phyloP scores from a whole-genome alignment of 2,329 filamentous ascomycete genomes.

The Tolypocladium pustulatum region DNA sequence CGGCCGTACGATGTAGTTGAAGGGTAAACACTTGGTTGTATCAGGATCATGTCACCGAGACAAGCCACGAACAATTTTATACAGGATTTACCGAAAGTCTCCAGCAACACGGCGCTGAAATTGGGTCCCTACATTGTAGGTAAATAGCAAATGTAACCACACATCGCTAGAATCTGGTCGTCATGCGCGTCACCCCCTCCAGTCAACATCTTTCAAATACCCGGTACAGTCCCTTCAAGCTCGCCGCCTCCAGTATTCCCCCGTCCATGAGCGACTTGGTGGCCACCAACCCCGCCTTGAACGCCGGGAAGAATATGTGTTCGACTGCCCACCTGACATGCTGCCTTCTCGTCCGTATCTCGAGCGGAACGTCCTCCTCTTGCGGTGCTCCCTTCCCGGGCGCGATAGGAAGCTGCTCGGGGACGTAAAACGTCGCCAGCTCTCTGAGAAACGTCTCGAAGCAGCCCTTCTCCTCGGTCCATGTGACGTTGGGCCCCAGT shows the following conservation, averaged over 20 bases:
- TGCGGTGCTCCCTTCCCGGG: slow-evolving; percentile 21
- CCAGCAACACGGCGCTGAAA: neutral
- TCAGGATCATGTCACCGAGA: neutral
- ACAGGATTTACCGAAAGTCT: neutral
- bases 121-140: neutral
- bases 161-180: neutral
- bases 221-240: slow-evolving; percentile 82
- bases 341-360: slow-evolving; percentile 47
- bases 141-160: neutral
- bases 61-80: neutral
- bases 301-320: slow-evolving; percentile 80
- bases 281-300: slow-evolving; percentile 72
- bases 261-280: slow-evolving; percentile 67
- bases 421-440: slow-evolving; percentile 81
- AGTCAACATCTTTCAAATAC: slow-evolving; percentile 87
- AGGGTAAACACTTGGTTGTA: neutral
- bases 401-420: slow-evolving; percentile 63
- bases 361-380: slow-evolving; percentile 32
- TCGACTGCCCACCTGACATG: slow-evolving; percentile 72
- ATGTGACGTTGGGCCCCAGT: slow-evolving; percentile 80
- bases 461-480: slow-evolving; percentile 74
- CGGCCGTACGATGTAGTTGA: neutral
- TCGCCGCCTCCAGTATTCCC: slow-evolving; percentile 73
- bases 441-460: slow-evolving; percentile 80
- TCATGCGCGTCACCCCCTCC: neutral